A percentile compares a stretch with the other conserved stretches of the same genome.
Evolutionary conservation across 208 protist species (phyloP).

Genomic region (Leishmania tropica): DNA sequence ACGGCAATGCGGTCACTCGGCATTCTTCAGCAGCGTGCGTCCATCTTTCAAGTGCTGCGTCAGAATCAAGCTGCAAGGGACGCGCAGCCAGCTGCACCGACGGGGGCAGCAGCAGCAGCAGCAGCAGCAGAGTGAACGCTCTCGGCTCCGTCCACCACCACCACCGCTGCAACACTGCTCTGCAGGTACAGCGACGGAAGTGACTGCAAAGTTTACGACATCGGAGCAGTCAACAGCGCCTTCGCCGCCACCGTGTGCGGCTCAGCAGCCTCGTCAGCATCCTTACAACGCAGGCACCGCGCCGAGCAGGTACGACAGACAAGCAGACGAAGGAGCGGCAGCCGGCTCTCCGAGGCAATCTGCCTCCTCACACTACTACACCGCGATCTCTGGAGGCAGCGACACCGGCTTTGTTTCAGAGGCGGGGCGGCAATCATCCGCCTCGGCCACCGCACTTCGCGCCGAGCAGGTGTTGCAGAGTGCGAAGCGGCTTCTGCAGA

Average conservation of each 20-base stretch:
- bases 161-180: conserved; percentile 2
- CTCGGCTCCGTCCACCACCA: conserved; percentile 4
- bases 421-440: neutral
- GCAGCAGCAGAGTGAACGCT: conserved; percentile 1
- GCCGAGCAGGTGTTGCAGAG: conserved; percentile 29
- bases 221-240: neutral
- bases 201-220: neutral
- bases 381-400: conserved; percentile 10
- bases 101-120: neutral
- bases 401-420: neutral
- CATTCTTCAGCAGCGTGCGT: conserved; percentile 20
- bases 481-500: conserved; percentile 22
- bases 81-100: neutral
- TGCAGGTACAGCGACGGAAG: neutral
- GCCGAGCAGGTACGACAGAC: neutral
- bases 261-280: neutral
- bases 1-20: conserved; percentile 8
- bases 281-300: neutral
- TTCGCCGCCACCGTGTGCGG: neutral
- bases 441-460: conserved; percentile 9
- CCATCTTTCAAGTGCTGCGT: conserved; percentile 29
- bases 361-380: conserved; percentile 15
- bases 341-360: neutral
- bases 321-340: neutral
- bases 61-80: neutral